Evolutionary conservation across 495 filamentous ascomycete genomes (phyloP), one percentile per base, ranked within the genome.

Genomic region (Glonium stellatum): DNA sequence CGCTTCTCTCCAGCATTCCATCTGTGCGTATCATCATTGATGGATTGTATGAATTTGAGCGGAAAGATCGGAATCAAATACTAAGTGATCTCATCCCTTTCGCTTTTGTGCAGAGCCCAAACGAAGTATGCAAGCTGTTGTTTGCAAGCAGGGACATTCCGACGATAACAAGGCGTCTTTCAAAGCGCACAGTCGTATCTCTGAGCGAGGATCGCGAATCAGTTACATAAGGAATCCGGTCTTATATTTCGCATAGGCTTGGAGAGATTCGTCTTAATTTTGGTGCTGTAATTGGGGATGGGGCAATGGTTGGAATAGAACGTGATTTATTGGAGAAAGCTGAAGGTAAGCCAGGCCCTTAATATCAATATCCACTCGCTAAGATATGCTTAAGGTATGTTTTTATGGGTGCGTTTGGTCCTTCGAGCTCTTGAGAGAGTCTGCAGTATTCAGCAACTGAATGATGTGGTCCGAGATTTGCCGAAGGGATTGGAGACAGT

Each of bases 11-110:
- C 13, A 12, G 25, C 21, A 15, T 55, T 9, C n/a, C n/a, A 3
- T 13, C 9, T 39, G 15, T 27, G n/a, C 27, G 58, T 13, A 60
- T 60, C 18, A 11, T 60, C n/a, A 48, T 60, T 22, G 58, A 60
- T 55, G 58, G 58, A n/a, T 12, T 60, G 19, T 51, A 60, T 46
- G 58, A 60, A 47, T 48, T 15, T 5, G 15, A 25, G 12, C 11
- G 44, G 9, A 21, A 13, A 27, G 27, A 47, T 4, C 58, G 55
- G 5, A 19, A 35, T 2, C 11, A 60, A n/a, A 46, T 54, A 19
- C 11, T 60, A 22, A 23, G 18, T n/a, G 18, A 56, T 37, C 15
- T 39, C 11, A 10, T 56, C 15, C 13, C 31, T 19, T 44, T 56
- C 44, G 9, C 44, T 19, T 48, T 15, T 1, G 27, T 31, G 27